Evolutionary conservation across 768 basidiomycete genomes (phyloP).

Genomic region (Daedaleopsis sinensis): DNA sequence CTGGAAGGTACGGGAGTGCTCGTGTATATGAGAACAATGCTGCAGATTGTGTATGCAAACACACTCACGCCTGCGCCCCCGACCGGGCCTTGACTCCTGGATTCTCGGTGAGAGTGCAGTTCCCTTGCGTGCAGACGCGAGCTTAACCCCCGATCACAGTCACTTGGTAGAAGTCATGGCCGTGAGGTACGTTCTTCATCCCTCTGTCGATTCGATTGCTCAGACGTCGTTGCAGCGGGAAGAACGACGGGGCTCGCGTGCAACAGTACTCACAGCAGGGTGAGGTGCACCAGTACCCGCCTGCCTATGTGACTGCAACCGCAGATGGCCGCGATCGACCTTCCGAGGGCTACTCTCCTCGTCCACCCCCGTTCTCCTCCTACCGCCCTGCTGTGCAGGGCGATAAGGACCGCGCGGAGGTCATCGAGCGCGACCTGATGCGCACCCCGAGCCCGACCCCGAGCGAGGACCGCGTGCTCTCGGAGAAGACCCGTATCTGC

Average conservation of each 20-base stretch:
- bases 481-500: conserved; percentile 19
- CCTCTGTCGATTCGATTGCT: neutral
- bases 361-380: neutral
- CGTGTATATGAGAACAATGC: neutral
- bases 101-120: too few species aligned
- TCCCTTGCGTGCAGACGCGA: too few species aligned
- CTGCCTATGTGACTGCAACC: too few species aligned
- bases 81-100: too few species aligned
- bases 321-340: too few species aligned
- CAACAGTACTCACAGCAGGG: too few species aligned
- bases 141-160: too few species aligned
- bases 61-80: too few species aligned
- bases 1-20: neutral
- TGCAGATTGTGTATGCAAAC: neutral
- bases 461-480: conserved; percentile 32
- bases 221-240: neutral
- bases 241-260: too few species aligned
- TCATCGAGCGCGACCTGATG: neutral
- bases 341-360: too few species aligned
- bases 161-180: too few species aligned
- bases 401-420: neutral
- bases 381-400: neutral
- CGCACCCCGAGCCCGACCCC: conserved; percentile 40
- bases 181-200: neutral
- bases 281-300: neutral